phyloP scores from a whole-genome alignment of 1,139 yeast genomes.

The Yamadazyma triangularis region DNA sequence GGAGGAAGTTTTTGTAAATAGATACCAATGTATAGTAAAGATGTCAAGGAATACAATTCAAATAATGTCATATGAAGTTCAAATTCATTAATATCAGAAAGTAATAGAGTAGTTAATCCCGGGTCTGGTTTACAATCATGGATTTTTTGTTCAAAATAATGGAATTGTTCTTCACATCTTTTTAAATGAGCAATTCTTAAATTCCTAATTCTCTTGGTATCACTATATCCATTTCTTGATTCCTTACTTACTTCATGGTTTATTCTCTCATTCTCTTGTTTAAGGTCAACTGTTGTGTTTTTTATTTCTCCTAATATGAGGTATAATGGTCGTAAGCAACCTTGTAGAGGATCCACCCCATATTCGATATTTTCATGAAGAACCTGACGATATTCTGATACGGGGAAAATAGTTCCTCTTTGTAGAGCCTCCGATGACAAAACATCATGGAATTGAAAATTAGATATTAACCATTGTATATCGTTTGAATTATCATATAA shows the following conservation, averaged over 20 bases:
- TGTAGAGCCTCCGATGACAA: constrained; percentile 14
- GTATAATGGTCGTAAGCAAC: constrained; percentile 17
- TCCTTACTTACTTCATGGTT: not conserved
- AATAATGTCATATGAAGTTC: not conserved
- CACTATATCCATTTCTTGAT: not conserved
- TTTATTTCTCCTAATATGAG: constrained; percentile 17
- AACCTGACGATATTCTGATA: constrained; percentile 11
- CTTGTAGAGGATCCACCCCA: constrained; percentile 21
- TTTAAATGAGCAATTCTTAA: not conserved
- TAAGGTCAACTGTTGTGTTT: constrained; percentile 14
- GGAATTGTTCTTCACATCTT: not conserved
- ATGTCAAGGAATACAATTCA: not conserved
- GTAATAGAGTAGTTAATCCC: not conserved
- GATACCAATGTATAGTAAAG: not conserved
- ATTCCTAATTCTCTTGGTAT: not conserved
- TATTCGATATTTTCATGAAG: constrained; percentile 7
- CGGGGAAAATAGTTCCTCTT: constrained; percentile 14
- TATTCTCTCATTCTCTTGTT: not conserved
- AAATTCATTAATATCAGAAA: not conserved
- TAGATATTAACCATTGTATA: constrained; percentile 15
- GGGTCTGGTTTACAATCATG: not conserved
- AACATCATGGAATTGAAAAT: constrained; percentile 20
- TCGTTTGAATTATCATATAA: constrained; percentile 17
- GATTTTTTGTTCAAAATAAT: not conserved
- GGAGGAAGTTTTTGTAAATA: not conserved